phyloP scores from a whole-genome alignment of 176 grass and related monocot species.

The Rhynchospora breviuscula region DNA sequence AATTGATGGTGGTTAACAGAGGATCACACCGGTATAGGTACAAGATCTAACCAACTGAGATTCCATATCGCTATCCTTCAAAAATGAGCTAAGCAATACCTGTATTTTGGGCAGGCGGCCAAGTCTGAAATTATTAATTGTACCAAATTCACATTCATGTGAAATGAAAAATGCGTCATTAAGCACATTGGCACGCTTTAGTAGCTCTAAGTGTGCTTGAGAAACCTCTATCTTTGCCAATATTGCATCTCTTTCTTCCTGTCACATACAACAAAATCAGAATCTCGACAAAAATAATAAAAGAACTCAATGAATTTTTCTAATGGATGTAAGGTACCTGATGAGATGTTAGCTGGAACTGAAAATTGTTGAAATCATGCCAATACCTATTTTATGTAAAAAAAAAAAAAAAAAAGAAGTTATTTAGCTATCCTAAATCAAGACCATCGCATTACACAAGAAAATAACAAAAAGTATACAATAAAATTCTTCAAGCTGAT shows the following conservation, averaged over 20 bases:
- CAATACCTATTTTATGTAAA: conserved; percentile 65
- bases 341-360: conserved; percentile 92
- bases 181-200: conserved; percentile 86
- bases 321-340: conserved; percentile 48
- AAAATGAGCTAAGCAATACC: conserved; percentile 32
- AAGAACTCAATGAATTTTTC: conserved; percentile 23
- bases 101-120: conserved; percentile 71
- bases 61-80: background rate
- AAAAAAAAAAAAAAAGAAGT: background rate
- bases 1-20: background rate
- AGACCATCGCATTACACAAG: background rate
- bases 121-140: conserved; percentile 88
- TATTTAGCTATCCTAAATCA: background rate
- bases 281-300: background rate
- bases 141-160: conserved; percentile 88
- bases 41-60: background rate
- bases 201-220: conserved; percentile 73
- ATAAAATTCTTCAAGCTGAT: background rate
- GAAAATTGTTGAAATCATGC: conserved; percentile 98
- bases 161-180: conserved; percentile 92
- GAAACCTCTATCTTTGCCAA: conserved; percentile 96
- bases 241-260: conserved; percentile 98
- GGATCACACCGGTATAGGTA: background rate
- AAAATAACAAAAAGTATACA: conserved; percentile 3
- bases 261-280: background rate